phyloP scores from a whole-genome alignment of 73 alveolate genomes.

The Loxodes magnus region DNA sequence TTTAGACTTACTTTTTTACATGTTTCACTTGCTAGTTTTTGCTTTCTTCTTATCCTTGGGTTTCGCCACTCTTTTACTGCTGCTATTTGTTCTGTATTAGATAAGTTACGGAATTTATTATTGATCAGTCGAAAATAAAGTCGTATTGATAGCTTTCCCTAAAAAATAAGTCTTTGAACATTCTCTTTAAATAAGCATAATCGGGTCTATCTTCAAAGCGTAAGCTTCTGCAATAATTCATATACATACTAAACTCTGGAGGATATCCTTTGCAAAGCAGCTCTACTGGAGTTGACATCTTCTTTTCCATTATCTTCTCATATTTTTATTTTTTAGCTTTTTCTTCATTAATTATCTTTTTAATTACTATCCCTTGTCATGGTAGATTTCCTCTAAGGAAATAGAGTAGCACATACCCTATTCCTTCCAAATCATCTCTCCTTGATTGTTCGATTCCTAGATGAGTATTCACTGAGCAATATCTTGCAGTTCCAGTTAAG shows the following conservation, averaged over 20 bases:
- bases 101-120: too few species aligned
- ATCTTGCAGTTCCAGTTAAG: constrained; percentile 89
- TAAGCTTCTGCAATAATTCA: constrained; percentile 73
- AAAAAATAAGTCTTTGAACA: constrained; percentile 13
- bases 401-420: constrained; percentile 36
- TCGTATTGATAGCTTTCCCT: not conserved
- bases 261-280: constrained; percentile 68
- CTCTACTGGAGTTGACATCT: constrained; percentile 55
- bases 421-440: constrained; percentile 68
- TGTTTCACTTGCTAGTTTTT: too few species aligned
- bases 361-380: constrained; percentile 43
- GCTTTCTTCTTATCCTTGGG: too few species aligned
- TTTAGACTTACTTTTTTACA: too few species aligned
- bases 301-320: constrained; percentile 75
- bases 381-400: constrained; percentile 54
- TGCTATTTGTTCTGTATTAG: too few species aligned
- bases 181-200: constrained; percentile 22
- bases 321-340: constrained; percentile 51
- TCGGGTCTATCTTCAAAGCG: constrained; percentile 85
- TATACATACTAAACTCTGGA: constrained; percentile 61
- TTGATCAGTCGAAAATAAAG: constrained; percentile 20
- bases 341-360: constrained; percentile 33
- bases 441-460: constrained; percentile 59
- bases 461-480: constrained; percentile 51
- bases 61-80: too few species aligned